Conservation (phyloP, 768 basidiomycete genomes). For the Kwoniella bestiolae region DNA sequence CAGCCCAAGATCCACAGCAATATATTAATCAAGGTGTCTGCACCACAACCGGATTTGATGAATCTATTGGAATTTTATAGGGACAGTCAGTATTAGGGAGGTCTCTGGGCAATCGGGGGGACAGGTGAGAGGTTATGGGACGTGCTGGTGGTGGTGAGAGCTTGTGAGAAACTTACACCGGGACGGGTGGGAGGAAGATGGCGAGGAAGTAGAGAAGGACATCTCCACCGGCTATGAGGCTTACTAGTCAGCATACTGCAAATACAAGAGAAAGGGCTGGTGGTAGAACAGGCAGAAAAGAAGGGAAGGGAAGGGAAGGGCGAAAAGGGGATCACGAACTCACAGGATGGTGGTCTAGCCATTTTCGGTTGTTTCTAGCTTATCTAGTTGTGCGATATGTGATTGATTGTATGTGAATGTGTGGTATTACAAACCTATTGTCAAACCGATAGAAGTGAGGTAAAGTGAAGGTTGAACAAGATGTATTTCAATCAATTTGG, state of each 20-base stretch:
- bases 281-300: neutral
- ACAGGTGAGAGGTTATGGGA: neutral
- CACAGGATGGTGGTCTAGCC: constrained; percentile 33
- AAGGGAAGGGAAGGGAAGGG: neutral
- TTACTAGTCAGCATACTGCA: neutral
- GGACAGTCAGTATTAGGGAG: constrained; percentile 9
- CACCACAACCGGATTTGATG: constrained; percentile 18
- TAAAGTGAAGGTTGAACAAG: neutral
- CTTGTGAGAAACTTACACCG: constrained; percentile 41
- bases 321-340: constrained; percentile 3
- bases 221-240: constrained; percentile 47
- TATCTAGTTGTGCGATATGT: neutral
- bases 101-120: neutral
- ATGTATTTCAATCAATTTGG: neutral
- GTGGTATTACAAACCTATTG: neutral
- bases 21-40: constrained; percentile 52
- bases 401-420: neutral
- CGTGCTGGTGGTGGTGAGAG: neutral
- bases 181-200: constrained; percentile 50
- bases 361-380: constrained; percentile 3
- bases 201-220: constrained; percentile 59
- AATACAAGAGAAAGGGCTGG: neutral
- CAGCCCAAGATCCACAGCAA: constrained; percentile 61
- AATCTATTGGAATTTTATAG: constrained; percentile 11
- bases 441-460: no score